phyloP scores from a whole-genome alignment of 1,139 yeast species.

The Geotrichum armillariae region DNA sequence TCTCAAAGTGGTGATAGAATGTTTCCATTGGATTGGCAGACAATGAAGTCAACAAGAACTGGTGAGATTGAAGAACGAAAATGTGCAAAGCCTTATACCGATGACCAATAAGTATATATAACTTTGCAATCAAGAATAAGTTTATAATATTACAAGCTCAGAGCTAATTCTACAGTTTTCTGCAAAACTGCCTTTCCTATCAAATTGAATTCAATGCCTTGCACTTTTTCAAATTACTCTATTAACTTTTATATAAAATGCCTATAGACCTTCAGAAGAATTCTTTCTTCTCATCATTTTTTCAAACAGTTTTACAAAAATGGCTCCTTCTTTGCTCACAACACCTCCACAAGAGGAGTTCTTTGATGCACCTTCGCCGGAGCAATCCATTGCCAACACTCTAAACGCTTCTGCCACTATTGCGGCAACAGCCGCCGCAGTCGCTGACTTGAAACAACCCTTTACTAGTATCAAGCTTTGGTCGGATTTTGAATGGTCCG shows the following conservation, averaged over 20 bases:
- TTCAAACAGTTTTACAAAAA: no score
- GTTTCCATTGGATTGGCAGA: constrained; percentile 96
- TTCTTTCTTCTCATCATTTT: no score
- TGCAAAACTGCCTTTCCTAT: no score
- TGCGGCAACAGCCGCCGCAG: not conserved
- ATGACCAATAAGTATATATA: not conserved
- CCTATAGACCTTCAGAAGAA: no score
- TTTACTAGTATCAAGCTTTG: constrained; percentile 12
- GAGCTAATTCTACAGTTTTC: no score
- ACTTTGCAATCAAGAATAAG: no score
- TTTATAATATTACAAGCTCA: no score
- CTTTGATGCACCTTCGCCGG: constrained; percentile 7
- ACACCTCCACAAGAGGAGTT: constrained; percentile 1
- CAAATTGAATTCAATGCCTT: no score
- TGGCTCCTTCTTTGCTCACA: constrained; percentile 5
- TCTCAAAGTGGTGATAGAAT: constrained; percentile 64
- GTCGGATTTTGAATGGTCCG: constrained; percentile 11
- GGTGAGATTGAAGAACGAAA: constrained; percentile 80
- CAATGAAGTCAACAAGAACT: constrained; percentile 76
- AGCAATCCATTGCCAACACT: not conserved
- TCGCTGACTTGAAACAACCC: constrained; percentile 7
- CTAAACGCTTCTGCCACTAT: not conserved
- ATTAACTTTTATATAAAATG: no score
- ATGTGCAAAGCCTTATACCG: constrained; percentile 81
- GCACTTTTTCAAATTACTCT: no score